These are phyloP conservation scores for Coemansia umbellata DNA, from an alignment of 192 early-diverging fungal species.

Conservation along the genomic window DNA sequence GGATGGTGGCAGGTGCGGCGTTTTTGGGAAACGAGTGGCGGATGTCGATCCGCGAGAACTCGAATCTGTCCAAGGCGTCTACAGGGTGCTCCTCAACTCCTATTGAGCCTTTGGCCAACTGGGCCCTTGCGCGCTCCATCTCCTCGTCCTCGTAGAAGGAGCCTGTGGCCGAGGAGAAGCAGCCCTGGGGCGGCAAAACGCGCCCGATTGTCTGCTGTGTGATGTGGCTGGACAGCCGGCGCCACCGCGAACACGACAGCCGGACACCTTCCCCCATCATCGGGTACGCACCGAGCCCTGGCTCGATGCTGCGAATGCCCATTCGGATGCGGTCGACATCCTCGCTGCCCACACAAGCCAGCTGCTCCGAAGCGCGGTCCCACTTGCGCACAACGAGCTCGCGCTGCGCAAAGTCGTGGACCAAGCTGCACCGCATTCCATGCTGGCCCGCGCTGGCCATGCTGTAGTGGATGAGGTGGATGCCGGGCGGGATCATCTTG, in stretches of 20 bases:
- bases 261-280: slow-evolving; percentile 51
- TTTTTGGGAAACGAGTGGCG: slow-evolving; percentile 73
- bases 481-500: slow-evolving; percentile 89
- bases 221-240: slow-evolving; percentile 68
- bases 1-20: slow-evolving; percentile 64
- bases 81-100: background rate
- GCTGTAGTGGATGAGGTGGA: slow-evolving; percentile 90
- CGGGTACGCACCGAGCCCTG: background rate
- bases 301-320: slow-evolving; percentile 27
- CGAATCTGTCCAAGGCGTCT: slow-evolving; percentile 17
- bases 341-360: slow-evolving; percentile 52
- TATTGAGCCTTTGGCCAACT: background rate
- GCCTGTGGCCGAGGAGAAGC: slow-evolving; percentile 42
- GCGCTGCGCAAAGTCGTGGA: slow-evolving; percentile 59
- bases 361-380: slow-evolving; percentile 70
- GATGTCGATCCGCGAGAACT: slow-evolving; percentile 75
- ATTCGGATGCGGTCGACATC: slow-evolving; percentile 66
- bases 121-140: slow-evolving; percentile 14
- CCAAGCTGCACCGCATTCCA: slow-evolving; percentile 72
- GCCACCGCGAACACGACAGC: slow-evolving; percentile 82
- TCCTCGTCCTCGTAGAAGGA: slow-evolving; percentile 64
- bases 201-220: slow-evolving; percentile 38
- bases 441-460: slow-evolving; percentile 33
- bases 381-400: slow-evolving; percentile 81
- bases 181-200: slow-evolving; percentile 52